Conservation (phyloP, 345 rosid species). For the Clarkia xantiana region DNA sequence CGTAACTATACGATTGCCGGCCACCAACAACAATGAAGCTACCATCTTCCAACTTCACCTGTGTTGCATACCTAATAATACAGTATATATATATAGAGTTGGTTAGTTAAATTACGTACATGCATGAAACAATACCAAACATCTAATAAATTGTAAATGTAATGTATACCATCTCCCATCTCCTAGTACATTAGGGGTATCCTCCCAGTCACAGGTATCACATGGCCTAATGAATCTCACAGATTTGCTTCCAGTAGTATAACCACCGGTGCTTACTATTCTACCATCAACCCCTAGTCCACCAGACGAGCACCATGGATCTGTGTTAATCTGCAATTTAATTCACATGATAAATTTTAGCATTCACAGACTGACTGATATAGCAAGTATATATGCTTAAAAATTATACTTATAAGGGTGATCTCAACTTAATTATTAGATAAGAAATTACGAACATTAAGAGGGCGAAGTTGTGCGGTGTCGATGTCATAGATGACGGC, state of each 20-base stretch:
- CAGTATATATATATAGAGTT: background rate
- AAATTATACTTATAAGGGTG: too few relatives aligned
- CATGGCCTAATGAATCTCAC: conserved; percentile 36
- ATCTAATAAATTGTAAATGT: background rate
- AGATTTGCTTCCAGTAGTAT: conserved; percentile 45
- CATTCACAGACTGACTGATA: too few relatives aligned
- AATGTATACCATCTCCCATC: conserved; percentile 46
- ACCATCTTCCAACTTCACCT: conserved; percentile 59
- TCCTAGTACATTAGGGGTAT: conserved; percentile 50
- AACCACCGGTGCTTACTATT: conserved; percentile 75
- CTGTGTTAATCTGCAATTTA: conserved; percentile 34
- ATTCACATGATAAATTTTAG: background rate
- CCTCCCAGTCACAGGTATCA: conserved; percentile 40
- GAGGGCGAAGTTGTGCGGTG: conserved; percentile 28
- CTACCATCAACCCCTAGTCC: conserved; percentile 58
- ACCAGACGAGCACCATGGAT: conserved; percentile 98
- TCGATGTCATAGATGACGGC: conserved; percentile 39
- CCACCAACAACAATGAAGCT: conserved; percentile 70
- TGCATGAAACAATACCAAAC: background rate
- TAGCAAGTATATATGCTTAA: too few relatives aligned
- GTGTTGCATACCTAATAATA: conserved; percentile 50
- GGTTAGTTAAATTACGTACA: too few relatives aligned
- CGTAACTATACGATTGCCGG: conserved; percentile 53
- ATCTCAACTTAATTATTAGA: background rate
- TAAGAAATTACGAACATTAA: conserved; percentile 18